A percentile compares a stretch with the other conserved stretches of the same genome.
Evolutionary conservation across 176 grass and related monocot genomes (phyloP).

Genomic region (Juncus inflexus): DNA sequence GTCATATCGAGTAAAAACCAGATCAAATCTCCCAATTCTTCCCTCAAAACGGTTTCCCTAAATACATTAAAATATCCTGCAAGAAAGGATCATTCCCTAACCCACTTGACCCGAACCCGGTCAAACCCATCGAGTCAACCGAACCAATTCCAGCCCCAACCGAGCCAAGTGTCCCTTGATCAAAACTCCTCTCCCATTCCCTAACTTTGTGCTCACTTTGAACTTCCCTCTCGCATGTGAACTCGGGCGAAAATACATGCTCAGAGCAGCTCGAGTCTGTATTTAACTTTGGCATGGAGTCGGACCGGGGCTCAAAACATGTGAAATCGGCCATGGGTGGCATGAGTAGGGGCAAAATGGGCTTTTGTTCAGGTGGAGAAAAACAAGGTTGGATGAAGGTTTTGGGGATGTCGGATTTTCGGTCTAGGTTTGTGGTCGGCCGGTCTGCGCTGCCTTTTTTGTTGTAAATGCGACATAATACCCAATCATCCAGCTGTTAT

Average conservation of each 20-base stretch:
- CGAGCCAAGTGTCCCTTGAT: constrained; percentile 24
- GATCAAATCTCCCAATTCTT: background rate
- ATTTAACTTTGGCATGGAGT: constrained; percentile 89
- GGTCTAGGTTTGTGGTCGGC: constrained; percentile 15
- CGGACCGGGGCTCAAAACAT: constrained; percentile 66
- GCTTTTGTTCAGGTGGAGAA: constrained; percentile 71
- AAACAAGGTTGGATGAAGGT: background rate
- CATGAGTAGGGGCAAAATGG: constrained; percentile 17
- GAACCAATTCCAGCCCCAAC: constrained; percentile 39
- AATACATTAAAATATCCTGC: constrained; percentile 95
- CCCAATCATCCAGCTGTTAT: constrained; percentile 87
- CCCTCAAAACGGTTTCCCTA: constrained; percentile 72
- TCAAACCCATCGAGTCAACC: background rate
- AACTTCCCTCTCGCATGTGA: constrained; percentile 67
- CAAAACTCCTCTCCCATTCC: constrained; percentile 84
- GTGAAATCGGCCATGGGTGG: constrained; percentile 44
- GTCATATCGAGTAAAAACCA: constrained; percentile 1
- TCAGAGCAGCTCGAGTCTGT: constrained; percentile 96
- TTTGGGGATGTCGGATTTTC: constrained; percentile 32
- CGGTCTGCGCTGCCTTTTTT: constrained; percentile 67
- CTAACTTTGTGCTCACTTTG: constrained; percentile 89
- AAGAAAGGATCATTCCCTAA: constrained; percentile 59
- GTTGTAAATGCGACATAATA: constrained; percentile 94
- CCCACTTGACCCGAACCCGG: constrained; percentile 17
- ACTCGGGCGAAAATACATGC: constrained; percentile 76